These are phyloP conservation scores for Colletotrichum eleusines DNA, from an alignment of 2,329 filamentous ascomycete species.

Conservation along the genomic window DNA sequence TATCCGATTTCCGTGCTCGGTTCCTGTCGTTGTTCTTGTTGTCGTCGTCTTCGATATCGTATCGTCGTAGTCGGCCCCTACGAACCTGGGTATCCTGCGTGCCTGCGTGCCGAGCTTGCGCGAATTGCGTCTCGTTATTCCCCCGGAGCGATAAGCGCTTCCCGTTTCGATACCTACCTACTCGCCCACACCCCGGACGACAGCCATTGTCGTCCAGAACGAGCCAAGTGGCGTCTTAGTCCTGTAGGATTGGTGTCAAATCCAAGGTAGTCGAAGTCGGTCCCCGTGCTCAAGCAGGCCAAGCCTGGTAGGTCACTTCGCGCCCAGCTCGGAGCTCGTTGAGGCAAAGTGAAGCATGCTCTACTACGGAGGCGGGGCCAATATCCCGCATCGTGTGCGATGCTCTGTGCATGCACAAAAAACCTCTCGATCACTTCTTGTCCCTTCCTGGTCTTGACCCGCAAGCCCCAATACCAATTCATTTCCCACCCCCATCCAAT, in stretches of 20 bases:
- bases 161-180: neutral
- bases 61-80: neutral
- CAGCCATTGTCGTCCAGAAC: slow-evolving; percentile 12
- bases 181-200: neutral
- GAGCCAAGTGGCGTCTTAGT: slow-evolving; percentile 22
- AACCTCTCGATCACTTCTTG: slow-evolving; percentile 18
- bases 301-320: neutral
- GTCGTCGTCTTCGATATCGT: neutral
- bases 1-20: slow-evolving; percentile 33
- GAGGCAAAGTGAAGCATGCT: slow-evolving; percentile 4
- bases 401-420: slow-evolving; percentile 15
- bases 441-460: slow-evolving; percentile 16
- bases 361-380: neutral
- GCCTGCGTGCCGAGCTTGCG: slow-evolving; percentile 31
- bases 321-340: neutral
- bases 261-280: slow-evolving; percentile 3
- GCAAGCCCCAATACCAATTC: slow-evolving; percentile 24
- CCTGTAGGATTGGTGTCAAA: slow-evolving; percentile 4
- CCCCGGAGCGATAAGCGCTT: slow-evolving; percentile 2
- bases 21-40: slow-evolving; percentile 1
- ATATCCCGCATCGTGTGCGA: slow-evolving; percentile 22
- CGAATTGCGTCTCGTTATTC: slow-evolving; percentile 7
- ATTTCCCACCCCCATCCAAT: slow-evolving; percentile 32
- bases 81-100: neutral
- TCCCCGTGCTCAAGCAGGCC: neutral